Conservation (phyloP, 768 basidiomycete genomes). For the Pleurotus salmoneostramineus region DNA sequence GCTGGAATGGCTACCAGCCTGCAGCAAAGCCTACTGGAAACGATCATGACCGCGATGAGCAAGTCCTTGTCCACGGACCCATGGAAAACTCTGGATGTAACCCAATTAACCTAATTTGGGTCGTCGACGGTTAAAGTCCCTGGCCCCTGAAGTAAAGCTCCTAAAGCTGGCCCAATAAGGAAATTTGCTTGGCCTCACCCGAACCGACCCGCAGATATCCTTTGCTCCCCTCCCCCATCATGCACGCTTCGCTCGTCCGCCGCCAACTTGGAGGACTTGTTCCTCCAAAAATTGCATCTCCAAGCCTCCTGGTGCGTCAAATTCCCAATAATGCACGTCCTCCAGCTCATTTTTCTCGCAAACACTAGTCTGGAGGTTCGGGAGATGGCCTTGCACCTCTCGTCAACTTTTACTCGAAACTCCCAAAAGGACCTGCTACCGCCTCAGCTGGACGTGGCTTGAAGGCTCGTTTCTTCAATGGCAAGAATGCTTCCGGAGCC, state of each 20-base stretch:
- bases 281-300: slow-evolving; percentile 94
- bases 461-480: slow-evolving; percentile 80
- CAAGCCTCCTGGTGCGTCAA: slow-evolving; percentile 73
- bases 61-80: not conserved
- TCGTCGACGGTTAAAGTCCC: too few species aligned
- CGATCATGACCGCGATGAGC: not conserved
- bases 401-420: slow-evolving; percentile 94
- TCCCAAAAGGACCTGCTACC: slow-evolving; percentile 84
- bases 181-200: too few species aligned
- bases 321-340: too few species aligned
- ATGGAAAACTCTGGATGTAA: too few species aligned
- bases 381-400: slow-evolving; percentile 80
- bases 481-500: slow-evolving; percentile 77
- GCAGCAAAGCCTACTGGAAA: not conserved
- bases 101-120: too few species aligned
- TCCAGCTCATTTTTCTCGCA: not conserved
- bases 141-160: too few species aligned
- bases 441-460: slow-evolving; percentile 54
- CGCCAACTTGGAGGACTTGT: slow-evolving; percentile 82
- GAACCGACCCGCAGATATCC: too few species aligned
- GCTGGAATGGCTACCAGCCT: not conserved
- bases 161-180: too few species aligned
- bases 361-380: slow-evolving; percentile 67
- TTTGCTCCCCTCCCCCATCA: slow-evolving; percentile 26
- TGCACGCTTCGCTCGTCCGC: slow-evolving; percentile 83